phyloP scores from a whole-genome alignment of 352 stramenopile species.

The Pseudoperonospora humuli region DNA sequence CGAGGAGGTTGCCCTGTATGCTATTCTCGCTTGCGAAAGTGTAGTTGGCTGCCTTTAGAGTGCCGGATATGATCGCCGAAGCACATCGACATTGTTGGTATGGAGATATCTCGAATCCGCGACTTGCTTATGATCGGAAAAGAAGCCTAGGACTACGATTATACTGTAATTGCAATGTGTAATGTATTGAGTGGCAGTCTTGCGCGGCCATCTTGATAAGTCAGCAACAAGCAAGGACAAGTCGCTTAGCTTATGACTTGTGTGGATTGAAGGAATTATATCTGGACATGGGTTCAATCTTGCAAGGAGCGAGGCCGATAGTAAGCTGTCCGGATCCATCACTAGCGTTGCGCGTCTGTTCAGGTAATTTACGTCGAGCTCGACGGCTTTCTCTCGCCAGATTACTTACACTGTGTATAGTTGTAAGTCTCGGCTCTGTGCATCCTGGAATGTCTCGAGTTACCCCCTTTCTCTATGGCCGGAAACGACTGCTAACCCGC shows the following conservation, averaged over 20 bases:
- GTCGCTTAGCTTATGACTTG: too few species aligned
- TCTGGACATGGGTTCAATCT: too few species aligned
- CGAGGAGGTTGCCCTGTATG: too few species aligned
- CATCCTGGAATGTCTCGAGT: constrained; percentile 16
- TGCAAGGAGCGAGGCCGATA: too few species aligned
- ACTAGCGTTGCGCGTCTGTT: constrained; percentile 14
- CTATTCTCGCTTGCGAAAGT: too few species aligned
- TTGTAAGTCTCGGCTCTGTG: constrained; percentile 10
- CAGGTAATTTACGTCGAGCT: constrained; percentile 7
- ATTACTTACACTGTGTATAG: constrained; percentile 26
- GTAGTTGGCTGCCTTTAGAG: too few species aligned
- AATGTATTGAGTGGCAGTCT: constrained; percentile 6
- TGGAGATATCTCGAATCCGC: too few species aligned
- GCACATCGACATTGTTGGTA: too few species aligned
- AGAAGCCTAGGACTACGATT: too few species aligned
- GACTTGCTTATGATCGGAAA: too few species aligned
- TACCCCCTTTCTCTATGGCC: constrained; percentile 14
- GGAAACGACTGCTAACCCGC: constrained; percentile 3
- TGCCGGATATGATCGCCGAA: too few species aligned
- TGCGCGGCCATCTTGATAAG: constrained; percentile 12
- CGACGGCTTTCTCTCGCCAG: constrained; percentile 6
- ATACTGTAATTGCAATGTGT: neutral
- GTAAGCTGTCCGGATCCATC: constrained; percentile 13
- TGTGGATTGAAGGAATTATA: too few species aligned
- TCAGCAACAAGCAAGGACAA: constrained; percentile 1